Base-by-base conservation (phyloP, 2,329 filamentous ascomycete species). In the Onygenales sp. region DNA sequence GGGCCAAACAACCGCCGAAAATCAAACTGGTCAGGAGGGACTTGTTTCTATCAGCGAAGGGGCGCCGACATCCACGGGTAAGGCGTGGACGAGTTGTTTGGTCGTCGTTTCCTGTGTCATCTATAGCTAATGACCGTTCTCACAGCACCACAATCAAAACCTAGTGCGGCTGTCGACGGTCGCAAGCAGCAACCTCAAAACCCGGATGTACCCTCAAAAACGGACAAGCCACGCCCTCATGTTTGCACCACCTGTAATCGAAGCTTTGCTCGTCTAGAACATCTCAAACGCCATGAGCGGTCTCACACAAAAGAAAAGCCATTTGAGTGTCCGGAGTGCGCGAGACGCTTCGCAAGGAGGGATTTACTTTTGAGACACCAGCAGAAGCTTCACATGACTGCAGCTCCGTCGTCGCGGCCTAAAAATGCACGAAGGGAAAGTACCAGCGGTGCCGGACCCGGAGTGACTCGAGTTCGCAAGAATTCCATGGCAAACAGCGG, bases 231-330 rank as follows among this genome's bases (percentile, higher is more conserved):
- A 54, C 83, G 92, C 59, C 93, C 93, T 59, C 93, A 98, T 72
- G 85, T 95, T 56, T 98, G 93, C 75, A 83, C 78, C 42, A 97
- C 91, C 47, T 98, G 93, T 71, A 82, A 85, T 64, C 85, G 93
- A 60, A 95, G 89, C 35, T 98, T 98, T 70, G 93, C 93, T 55
- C 85, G 93, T 57, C 76, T 98, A 63, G 93, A 98, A 74, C 93
- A 98, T 70, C 76, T 98, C 61, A 98, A 98, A 75, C 86, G 93
- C 57, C 93, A 98, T 72, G 93, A 97, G 74, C 83, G 93, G 58
- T 95, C 90, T n/a, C 91, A 96, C 69, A 96, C 91, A 44, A 96
- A 98, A 70, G 91, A 98, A 74, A 98, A 98, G 77, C 93, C 93
- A 1, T 98, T 98, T 64, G 90, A 96, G 72, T 98, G 93, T 65